A percentile compares a stretch with the other conserved stretches of the same genome.
These are phyloP conservation scores for Stagonosporopsis chrysanthemi DNA, from an alignment of 2,329 filamentous ascomycete genomes.

Conservation along the genomic window DNA sequence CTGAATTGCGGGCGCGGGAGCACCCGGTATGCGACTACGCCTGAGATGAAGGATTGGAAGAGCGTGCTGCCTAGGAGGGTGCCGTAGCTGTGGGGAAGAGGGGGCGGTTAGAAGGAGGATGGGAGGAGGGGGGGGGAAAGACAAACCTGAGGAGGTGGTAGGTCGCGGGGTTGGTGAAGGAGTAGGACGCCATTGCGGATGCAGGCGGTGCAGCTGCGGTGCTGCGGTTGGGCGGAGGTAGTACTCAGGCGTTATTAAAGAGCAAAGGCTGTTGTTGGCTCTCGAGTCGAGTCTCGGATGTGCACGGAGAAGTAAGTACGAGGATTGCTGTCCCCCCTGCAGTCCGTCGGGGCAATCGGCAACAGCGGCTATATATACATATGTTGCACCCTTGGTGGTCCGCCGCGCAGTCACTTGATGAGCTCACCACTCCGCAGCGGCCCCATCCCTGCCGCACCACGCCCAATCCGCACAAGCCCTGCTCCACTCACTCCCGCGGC, in stretches of 20 bases:
- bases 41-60: conserved; percentile 82
- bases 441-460: not conserved
- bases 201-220: not conserved
- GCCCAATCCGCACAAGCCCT: not conserved
- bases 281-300: no score
- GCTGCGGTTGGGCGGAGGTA: no score
- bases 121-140: not conserved
- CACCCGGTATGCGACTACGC: conserved; percentile 77
- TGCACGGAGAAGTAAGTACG: no score
- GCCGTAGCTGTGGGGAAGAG: conserved; percentile 69
- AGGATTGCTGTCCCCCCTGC: no score
- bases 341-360: no score
- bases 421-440: conserved; percentile 23
- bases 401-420: conserved; percentile 21
- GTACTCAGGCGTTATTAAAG: no score
- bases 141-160: conserved; percentile 78
- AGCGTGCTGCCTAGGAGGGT: conserved; percentile 85
- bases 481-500: conserved; percentile 9
- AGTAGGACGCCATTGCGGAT: conserved; percentile 53
- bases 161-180: conserved; percentile 69
- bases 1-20: conserved; percentile 84
- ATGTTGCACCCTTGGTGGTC: conserved; percentile 1
- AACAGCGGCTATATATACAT: not conserved
- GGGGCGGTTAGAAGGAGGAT: not conserved
- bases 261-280: no score